These are phyloP conservation scores for Aquilaria agallochum DNA, from an alignment of 441 rosid species.

Conservation along the genomic window DNA sequence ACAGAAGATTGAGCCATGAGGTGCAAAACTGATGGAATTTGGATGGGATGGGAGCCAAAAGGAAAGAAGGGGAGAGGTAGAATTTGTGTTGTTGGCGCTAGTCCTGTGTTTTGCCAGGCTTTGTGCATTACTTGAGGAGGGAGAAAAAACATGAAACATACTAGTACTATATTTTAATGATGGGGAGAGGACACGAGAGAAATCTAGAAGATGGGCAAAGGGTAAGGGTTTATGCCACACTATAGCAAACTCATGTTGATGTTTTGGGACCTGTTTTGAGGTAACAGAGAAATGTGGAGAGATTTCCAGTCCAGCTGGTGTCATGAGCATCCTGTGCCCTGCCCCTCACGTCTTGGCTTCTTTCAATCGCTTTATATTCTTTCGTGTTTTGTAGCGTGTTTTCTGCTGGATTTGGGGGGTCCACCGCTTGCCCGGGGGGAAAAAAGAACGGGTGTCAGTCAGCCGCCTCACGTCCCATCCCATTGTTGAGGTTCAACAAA, in stretches of 20 bases:
- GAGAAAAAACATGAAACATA: conserved; percentile 8
- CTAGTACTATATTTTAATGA: too few species aligned
- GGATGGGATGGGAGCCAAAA: too few species aligned
- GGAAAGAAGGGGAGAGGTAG: too few species aligned
- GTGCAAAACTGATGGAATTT: too few species aligned
- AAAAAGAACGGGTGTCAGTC: not conserved
- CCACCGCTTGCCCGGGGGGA: not conserved
- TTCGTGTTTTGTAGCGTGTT: not conserved
- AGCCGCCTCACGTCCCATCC: not conserved
- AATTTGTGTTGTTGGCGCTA: too few species aligned
- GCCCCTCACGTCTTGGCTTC: too few species aligned
- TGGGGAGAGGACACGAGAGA: conserved; percentile 1
- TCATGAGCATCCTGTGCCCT: not conserved
- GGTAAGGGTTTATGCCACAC: conserved; percentile 4
- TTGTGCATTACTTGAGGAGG: not conserved
- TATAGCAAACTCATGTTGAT: not conserved
- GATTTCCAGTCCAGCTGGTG: conserved; percentile 5
- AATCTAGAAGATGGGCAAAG: conserved; percentile 16
- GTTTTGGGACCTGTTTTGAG: conserved; percentile 4
- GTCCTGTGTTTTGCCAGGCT: too few species aligned
- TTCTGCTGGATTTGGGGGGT: conserved; percentile 1
- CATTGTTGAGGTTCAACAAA: too few species aligned
- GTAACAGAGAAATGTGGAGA: conserved; percentile 9
- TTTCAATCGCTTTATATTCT: too few species aligned
- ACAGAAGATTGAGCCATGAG: too few species aligned